Evolutionary conservation across 257 asterid genomes (phyloP).

Genomic region (Solanum okadae): DNA sequence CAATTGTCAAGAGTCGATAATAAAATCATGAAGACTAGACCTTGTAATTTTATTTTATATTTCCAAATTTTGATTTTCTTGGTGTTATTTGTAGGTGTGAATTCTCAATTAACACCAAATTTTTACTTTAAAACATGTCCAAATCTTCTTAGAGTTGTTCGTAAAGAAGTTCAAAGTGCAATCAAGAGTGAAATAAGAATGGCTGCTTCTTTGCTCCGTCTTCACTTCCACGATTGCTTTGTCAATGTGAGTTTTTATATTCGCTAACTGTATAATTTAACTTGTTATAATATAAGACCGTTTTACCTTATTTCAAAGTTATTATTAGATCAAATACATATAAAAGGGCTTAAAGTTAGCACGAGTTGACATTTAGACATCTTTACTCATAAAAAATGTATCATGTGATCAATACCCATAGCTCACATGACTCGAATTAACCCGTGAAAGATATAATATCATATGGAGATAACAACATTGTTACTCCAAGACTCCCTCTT

Average conservation of each 20-base stretch:
- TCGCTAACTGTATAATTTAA: background rate
- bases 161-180: constrained; percentile 51
- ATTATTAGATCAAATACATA: background rate
- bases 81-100: constrained; percentile 24
- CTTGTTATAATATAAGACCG: background rate
- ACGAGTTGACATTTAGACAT: background rate
- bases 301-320: background rate
- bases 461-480: background rate
- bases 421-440: background rate
- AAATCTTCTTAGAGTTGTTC: constrained; percentile 25
- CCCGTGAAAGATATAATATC: background rate
- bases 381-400: background rate
- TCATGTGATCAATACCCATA: background rate
- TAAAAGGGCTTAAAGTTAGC: background rate
- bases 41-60: background rate
- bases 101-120: constrained; percentile 44
- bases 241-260: constrained; percentile 45
- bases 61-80: constrained; percentile 7
- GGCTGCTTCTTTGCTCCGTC: constrained; percentile 80
- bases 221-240: constrained; percentile 76
- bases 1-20: background rate
- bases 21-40: constrained; percentile 15
- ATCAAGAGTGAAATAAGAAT: constrained; percentile 62
- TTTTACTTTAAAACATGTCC: constrained; percentile 56
- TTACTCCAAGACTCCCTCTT: background rate